Conservation (phyloP, 2,329 filamentous ascomycete genomes). For the Cyanodermella asteris region DNA sequence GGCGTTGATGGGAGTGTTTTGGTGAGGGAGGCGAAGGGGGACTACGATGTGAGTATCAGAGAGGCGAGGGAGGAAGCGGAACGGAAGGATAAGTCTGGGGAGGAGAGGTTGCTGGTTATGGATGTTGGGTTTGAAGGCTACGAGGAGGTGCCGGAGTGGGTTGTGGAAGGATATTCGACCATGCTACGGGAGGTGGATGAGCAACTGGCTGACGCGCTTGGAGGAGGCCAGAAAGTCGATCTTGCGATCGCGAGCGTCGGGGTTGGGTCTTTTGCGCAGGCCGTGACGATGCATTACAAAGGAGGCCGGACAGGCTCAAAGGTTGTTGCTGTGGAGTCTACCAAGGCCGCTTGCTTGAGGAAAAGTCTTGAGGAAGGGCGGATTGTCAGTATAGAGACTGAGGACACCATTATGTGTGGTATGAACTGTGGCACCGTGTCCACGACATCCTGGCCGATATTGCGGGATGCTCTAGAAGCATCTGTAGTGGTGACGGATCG, state of each 20-base stretch:
- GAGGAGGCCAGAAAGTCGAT: conserved; percentile 19
- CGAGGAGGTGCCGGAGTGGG: conserved; percentile 45
- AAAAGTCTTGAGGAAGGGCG: conserved; percentile 26
- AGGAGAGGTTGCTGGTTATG: conserved; percentile 36
- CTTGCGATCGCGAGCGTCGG: conserved; percentile 45
- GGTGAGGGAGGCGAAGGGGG: conserved; percentile 32
- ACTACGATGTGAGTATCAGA: conserved; percentile 42
- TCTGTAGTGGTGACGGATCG: conserved; percentile 37
- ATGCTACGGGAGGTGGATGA: conserved; percentile 47
- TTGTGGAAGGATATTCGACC: conserved; percentile 56
- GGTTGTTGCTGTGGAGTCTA: conserved; percentile 50
- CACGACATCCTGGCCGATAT: conserved; percentile 37
- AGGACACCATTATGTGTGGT: conserved; percentile 48
- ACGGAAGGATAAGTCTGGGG: conserved; percentile 10
- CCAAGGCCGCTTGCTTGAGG: conserved; percentile 34
- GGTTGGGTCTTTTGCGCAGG: conserved; percentile 50
- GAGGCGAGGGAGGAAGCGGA: conserved; percentile 25
- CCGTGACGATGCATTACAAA: conserved; percentile 45
- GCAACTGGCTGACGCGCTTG: conserved; percentile 28
- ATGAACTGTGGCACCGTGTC: conserved; percentile 54
- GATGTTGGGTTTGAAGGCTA: conserved; percentile 49
- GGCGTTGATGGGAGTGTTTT: too few species aligned
- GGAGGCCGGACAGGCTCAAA: conserved; percentile 12
- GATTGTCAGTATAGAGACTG: conserved; percentile 29
- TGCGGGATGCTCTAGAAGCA: conserved; percentile 37